These are phyloP conservation scores for Xylariales sp. DNA, from an alignment of 2,329 filamentous ascomycete genomes.

Conservation along the genomic window DNA sequence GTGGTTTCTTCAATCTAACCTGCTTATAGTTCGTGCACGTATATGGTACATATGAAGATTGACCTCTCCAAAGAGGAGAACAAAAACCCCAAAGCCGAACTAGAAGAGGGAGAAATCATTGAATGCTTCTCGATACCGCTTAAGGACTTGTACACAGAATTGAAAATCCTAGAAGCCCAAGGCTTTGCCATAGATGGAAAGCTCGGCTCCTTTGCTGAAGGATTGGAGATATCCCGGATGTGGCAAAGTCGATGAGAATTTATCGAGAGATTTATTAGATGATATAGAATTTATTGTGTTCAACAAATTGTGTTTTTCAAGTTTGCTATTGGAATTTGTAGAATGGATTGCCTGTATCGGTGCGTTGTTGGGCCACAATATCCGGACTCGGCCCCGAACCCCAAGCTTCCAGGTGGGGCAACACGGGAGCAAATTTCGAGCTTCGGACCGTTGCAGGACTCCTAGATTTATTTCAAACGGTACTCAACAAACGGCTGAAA, in stretches of 20 bases:
- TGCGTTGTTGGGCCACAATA: too few species aligned
- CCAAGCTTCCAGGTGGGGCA: too few species aligned
- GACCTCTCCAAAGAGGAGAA: slow-evolving; percentile 39
- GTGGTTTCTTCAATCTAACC: neutral
- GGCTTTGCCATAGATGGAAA: slow-evolving; percentile 27
- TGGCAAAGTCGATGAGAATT: slow-evolving; percentile 3
- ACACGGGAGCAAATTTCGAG: too few species aligned
- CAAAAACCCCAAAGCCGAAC: slow-evolving; percentile 36
- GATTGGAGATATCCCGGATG: slow-evolving; percentile 17
- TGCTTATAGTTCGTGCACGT: slow-evolving; percentile 18
- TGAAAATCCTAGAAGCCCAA: slow-evolving; percentile 33
- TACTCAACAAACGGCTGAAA: too few species aligned
- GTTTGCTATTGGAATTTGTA: too few species aligned
- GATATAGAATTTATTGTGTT: too few species aligned
- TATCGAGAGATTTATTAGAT: too few species aligned
- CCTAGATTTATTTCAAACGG: too few species aligned
- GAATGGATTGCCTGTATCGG: too few species aligned
- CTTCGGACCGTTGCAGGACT: too few species aligned
- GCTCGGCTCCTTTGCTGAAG: slow-evolving; percentile 24
- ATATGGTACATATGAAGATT: slow-evolving; percentile 38
- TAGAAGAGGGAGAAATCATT: slow-evolving; percentile 49
- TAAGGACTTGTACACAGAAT: slow-evolving; percentile 38
- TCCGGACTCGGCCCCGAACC: too few species aligned
- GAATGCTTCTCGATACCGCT: slow-evolving; percentile 45
- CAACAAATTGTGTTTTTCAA: too few species aligned